These are phyloP conservation scores for Sporisorium graminicola DNA, from an alignment of 1,284 basidiomycete genomes.

Conservation along the genomic window DNA sequence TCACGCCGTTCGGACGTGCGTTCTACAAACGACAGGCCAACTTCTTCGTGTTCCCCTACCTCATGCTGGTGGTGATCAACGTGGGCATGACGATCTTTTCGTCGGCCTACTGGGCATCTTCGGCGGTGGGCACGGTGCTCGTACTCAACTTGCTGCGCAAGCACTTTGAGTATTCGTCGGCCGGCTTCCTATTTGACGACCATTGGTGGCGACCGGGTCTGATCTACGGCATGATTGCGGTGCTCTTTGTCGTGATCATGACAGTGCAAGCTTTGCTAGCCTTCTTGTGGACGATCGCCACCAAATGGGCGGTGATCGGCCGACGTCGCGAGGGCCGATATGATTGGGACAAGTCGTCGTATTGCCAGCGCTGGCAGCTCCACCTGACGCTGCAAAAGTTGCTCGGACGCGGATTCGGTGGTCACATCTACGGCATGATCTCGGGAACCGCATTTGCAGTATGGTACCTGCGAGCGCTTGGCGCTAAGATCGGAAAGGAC, in stretches of 20 bases:
- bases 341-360: conserved; percentile 70
- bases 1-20: conserved; percentile 68
- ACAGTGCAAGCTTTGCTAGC: conserved; percentile 61
- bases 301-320: conserved; percentile 69
- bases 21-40: conserved; percentile 69
- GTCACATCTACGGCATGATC: conserved; percentile 65
- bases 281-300: conserved; percentile 64
- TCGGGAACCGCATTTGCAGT: conserved; percentile 65
- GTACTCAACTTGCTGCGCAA: conserved; percentile 62
- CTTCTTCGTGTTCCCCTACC: conserved; percentile 69
- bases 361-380: conserved; percentile 69
- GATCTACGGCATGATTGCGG: conserved; percentile 63
- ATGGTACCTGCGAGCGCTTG: conserved; percentile 66
- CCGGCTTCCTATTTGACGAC: conserved; percentile 61
- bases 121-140: conserved; percentile 66
- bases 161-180: conserved; percentile 44
- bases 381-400: conserved; percentile 66
- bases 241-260: conserved; percentile 66
- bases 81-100: conserved; percentile 64
- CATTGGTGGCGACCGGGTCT: conserved; percentile 69
- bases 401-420: conserved; percentile 64
- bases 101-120: conserved; percentile 67
- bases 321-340: conserved; percentile 68
- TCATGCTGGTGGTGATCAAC: conserved; percentile 68
- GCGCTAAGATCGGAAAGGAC: conserved; percentile 65